Evolutionary conservation across 768 basidiomycete species (phyloP).

Genomic region (Tulasnella calospora): DNA sequence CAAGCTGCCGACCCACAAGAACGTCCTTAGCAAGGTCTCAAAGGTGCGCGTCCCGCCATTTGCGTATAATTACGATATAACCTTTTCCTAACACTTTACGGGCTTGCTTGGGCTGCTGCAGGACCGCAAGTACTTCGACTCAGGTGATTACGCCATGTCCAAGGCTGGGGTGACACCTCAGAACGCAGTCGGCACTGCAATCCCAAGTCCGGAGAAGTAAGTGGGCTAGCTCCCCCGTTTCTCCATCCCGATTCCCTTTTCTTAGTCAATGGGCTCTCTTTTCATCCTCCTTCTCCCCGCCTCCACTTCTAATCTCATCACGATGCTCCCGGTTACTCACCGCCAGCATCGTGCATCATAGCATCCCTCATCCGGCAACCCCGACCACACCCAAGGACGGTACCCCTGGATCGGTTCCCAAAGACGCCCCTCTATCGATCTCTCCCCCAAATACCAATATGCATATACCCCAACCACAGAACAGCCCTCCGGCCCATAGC

Average conservation of each 20-base stretch:
- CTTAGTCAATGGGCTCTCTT: neutral
- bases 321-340: neutral
- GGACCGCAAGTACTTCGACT: constrained; percentile 99
- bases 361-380: constrained; percentile 14
- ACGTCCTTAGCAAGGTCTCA: constrained; percentile 88
- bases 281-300: neutral
- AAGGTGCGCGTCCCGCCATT: constrained; percentile 53
- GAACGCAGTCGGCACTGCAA: constrained; percentile 86
- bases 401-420: neutral
- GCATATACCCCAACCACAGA: constrained; percentile 5
- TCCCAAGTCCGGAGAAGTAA: constrained; percentile 96
- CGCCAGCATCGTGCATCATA: neutral
- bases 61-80: neutral
- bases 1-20: constrained; percentile 91
- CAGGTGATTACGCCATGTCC: constrained; percentile 95
- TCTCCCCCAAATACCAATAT: constrained; percentile 22
- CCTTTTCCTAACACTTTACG: neutral
- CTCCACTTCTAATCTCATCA: neutral
- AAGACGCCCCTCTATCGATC: constrained; percentile 16
- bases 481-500: constrained; percentile 24
- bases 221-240: constrained; percentile 35
- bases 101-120: constrained; percentile 34
- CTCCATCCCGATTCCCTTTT: constrained; percentile 18
- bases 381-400: constrained; percentile 14
- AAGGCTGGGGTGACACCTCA: constrained; percentile 89